A percentile compares a stretch with the other conserved stretches of the same genome.
phyloP scores from a whole-genome alignment of 768 basidiomycete species.

The Lactifluus pinguis region DNA sequence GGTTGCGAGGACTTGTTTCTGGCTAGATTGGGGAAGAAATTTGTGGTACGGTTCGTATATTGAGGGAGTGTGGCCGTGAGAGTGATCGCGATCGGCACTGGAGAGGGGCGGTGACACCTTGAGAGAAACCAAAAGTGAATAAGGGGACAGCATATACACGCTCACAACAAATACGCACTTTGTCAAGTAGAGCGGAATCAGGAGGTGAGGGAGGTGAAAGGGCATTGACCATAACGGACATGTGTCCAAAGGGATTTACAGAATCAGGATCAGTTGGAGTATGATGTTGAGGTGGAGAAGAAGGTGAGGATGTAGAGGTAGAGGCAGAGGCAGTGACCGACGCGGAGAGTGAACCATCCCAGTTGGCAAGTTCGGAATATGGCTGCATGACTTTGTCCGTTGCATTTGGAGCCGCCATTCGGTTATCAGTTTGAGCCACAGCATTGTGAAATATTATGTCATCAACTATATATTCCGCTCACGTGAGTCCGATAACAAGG shows the following conservation, averaged over 20 bases:
- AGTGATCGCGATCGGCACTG: background rate
- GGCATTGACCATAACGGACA: background rate
- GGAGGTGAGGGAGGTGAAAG: background rate
- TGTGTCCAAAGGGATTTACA: background rate
- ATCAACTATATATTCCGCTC: background rate
- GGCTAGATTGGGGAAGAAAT: background rate
- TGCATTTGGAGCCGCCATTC: no score
- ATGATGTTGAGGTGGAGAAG: background rate
- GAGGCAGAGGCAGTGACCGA: background rate
- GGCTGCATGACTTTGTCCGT: background rate
- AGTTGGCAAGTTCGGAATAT: constrained; percentile 15
- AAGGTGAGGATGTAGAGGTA: background rate
- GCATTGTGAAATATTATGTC: constrained; percentile 4
- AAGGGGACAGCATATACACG: background rate
- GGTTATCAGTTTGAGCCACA: background rate
- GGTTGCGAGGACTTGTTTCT: background rate
- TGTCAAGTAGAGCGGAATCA: background rate
- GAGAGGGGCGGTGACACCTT: background rate
- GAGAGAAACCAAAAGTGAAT: background rate
- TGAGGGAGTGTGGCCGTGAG: background rate
- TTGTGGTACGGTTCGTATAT: background rate
- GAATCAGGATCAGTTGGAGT: background rate
- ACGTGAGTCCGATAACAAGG: background rate
- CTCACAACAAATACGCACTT: background rate
- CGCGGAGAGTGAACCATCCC: constrained; percentile 9